Base-by-base conservation (phyloP, 345 rosid genomes). In the Populus deltoides region DNA sequence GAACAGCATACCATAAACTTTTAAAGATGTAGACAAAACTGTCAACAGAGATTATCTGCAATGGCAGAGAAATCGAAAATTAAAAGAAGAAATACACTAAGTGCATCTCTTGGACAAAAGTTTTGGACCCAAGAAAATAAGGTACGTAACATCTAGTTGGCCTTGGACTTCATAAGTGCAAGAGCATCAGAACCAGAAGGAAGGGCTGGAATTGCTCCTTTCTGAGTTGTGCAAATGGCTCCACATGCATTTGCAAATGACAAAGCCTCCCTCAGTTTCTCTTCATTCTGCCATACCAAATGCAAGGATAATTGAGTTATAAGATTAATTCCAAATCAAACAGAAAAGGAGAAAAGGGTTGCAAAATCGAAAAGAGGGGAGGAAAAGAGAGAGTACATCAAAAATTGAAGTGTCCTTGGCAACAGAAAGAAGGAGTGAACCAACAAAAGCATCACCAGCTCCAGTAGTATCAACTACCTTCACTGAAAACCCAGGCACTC, bases 401-500 rank as follows among this genome's bases (percentile, higher is more conserved):
- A 81, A 77, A 43, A 85, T 75, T 22, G 75, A 77, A 6, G 77
- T 53, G 68, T 89, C 88, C 66, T 88, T 85, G 3, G 88, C 88
- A 12, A 89, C 1, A 24, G 87, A 81, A 12, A 49, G 43, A 36
- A 89, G 84, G 63, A 88, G 43, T 31, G 92, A 39, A 39, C 92
- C 94, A 45, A 90, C 94, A 81, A 90, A 90, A 38, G 94, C 66
- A 78, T 90, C 92, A 38, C 94, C 92, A 77, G 92, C 91, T 10
- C 94, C 92, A n/a, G 94, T 90, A 63, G 92, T 88, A 38, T 89
- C 94, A 20, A 90, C 74, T 36, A 91, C 41, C 39, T 90, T 89
- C 80, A 89, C 91, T 29, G 88, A 18, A 62, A 80, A 88, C 4
- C 92, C 92, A 8, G 72, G 22, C 12, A 88, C 82, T 62, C 43